These are phyloP conservation scores for Alternaria longipes DNA, from an alignment of 2,329 filamentous ascomycete genomes.

Conservation along the genomic window DNA sequence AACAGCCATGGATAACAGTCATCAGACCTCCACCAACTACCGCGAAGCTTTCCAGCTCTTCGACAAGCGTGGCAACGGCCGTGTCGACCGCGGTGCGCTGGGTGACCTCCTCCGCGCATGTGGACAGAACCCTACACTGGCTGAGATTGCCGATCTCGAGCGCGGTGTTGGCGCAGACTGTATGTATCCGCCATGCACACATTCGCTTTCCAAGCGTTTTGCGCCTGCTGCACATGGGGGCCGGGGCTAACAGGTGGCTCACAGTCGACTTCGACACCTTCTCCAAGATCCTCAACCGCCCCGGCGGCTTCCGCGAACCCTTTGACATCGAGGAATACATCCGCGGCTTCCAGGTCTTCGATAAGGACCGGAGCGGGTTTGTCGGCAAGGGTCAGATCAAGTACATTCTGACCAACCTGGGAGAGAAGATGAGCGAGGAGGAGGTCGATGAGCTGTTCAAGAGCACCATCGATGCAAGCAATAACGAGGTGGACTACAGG, in stretches of 20 bases:
- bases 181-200: conserved; percentile 62
- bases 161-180: conserved; percentile 89
- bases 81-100: conserved; percentile 83
- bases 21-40: conserved; percentile 90
- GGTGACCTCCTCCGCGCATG: conserved; percentile 96
- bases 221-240: background rate
- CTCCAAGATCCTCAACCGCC: conserved; percentile 94
- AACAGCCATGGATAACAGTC: conserved; percentile 47
- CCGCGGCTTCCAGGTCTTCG: conserved; percentile 98
- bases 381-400: conserved; percentile 97
- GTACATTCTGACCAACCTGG: conserved; percentile 96
- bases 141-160: conserved; percentile 92
- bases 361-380: conserved; percentile 98
- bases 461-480: conserved; percentile 89
- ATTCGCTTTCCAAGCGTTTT: too few relatives aligned
- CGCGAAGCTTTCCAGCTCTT: conserved; percentile 99
- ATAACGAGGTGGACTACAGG: conserved; percentile 96
- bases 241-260: conserved; percentile 8
- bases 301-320: conserved; percentile 96
- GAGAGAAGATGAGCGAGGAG: conserved; percentile 99
- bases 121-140: conserved; percentile 95
- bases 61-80: conserved; percentile 98
- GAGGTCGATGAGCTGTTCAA: conserved; percentile 99
- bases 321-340: conserved; percentile 99
- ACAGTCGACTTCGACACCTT: conserved; percentile 98